Evolutionary conservation across 352 stramenopile genomes (phyloP), one percentile per base, ranked within the genome.

Genomic region (Phytophthora meadii): DNA sequence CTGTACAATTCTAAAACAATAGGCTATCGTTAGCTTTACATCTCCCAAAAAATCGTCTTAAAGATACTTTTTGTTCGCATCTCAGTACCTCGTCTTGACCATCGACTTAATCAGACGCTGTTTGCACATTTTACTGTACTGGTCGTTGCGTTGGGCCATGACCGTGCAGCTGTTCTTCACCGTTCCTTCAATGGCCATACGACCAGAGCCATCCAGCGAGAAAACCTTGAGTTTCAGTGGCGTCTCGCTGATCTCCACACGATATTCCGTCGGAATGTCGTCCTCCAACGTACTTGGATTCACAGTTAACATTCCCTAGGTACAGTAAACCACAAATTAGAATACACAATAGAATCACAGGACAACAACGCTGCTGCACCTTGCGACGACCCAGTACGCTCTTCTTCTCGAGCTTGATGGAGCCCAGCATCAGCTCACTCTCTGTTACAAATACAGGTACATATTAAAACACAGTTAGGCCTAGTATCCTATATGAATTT

Each of bases 111-210:
- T 90, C 61, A 94, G 60, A 5, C 88, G 81, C 57, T 94, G 81
- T 67, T 92, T 92, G 68, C 83, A 88, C 66, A 93, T 76, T 48
- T 90, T 91, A 63, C 82, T 93, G 76, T 95, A 95, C 59, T 92
- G 77, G 57, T 92, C 85, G 51, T 93, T 93, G 27, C 77, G 81
- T 64, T 93, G 82, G 24, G 88, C 85, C 79, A 94, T 92, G 64
- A 95, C 77, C 49, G 81, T 91, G 72, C 88, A 94, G 71, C 79
- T 94, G 58, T 93, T 88, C 70, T 89, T 95, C 34, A 95, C 83
- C 0, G 83, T 93, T 47, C 88, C 88, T 70, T 95, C 88, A 48
- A 95, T 90, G 19, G 88, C 88, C 88, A 95, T 94, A 42, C 88
- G 84, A 3, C 88, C 88, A 8, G 88, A 94, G 22, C 86, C 88